A percentile compares a stretch with the other conserved stretches of the same genome.
phyloP scores from a whole-genome alignment of 371 early-diverging fungal genomes.

The Zychaea mexicana region DNA sequence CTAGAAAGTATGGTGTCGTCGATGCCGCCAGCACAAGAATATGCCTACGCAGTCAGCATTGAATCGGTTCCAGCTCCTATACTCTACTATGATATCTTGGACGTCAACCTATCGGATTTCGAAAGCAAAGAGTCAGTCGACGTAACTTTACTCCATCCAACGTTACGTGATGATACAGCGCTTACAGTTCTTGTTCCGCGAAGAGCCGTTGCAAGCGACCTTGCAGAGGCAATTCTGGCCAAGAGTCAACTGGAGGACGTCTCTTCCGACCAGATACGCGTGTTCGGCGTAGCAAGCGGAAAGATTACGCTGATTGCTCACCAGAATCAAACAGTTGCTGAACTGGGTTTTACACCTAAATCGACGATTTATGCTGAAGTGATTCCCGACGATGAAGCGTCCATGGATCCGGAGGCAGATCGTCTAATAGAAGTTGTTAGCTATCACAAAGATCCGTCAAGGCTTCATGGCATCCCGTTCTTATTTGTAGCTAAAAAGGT shows the following conservation, averaged over 20 bases:
- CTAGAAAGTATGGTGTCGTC: constrained; percentile 20
- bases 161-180: constrained; percentile 26
- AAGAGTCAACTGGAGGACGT: constrained; percentile 43
- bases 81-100: constrained; percentile 79
- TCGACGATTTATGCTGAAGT: constrained; percentile 50
- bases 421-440: constrained; percentile 69
- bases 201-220: constrained; percentile 53
- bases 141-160: constrained; percentile 51
- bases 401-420: constrained; percentile 48
- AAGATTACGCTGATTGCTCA: constrained; percentile 41
- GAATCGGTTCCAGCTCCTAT: constrained; percentile 20
- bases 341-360: constrained; percentile 29
- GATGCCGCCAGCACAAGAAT: constrained; percentile 14
- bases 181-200: constrained; percentile 59
- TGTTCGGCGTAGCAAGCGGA: constrained; percentile 45
- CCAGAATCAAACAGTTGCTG: constrained; percentile 40
- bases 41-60: constrained; percentile 18
- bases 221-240: constrained; percentile 65
- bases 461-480: constrained; percentile 86
- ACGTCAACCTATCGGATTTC: constrained; percentile 72
- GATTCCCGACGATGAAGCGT: constrained; percentile 63
- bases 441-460: constrained; percentile 67
- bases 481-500: constrained; percentile 67
- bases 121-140: constrained; percentile 67
- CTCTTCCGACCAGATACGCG: constrained; percentile 29